Conservation (phyloP, 108 stramenopile genomes). For the Craspedostauros australis region DNA sequence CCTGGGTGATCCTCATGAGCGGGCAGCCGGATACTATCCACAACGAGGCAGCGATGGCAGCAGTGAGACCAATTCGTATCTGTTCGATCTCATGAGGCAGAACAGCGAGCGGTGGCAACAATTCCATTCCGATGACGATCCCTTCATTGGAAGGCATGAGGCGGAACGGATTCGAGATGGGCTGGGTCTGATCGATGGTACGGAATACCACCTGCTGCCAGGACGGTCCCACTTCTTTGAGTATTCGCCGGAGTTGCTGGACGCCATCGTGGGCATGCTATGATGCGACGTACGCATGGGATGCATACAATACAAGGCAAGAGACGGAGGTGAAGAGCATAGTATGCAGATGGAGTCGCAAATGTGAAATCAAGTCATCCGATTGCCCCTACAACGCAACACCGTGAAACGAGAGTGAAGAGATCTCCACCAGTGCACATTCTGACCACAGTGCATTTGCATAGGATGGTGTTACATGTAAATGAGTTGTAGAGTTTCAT, state of each 20-base stretch:
- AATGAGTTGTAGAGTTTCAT: no score
- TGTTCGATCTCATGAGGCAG: conserved; percentile 46
- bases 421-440: no score
- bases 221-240: conserved; percentile 68
- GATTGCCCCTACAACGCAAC: no score
- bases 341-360: no score
- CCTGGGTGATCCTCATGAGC: conserved; percentile 62
- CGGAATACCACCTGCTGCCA: conserved; percentile 45
- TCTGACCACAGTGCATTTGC: no score
- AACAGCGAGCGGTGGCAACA: conserved; percentile 56
- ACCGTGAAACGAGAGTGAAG: no score
- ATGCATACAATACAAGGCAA: no score
- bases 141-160: conserved; percentile 57
- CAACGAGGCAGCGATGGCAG: conserved; percentile 19
- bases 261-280: no score
- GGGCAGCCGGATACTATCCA: conserved; percentile 69
- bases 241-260: conserved; percentile 41
- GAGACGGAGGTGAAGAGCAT: no score
- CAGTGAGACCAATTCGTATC: conserved; percentile 38
- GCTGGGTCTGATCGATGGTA: conserved; percentile 35
- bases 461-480: no score
- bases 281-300: no score
- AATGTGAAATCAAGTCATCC: no score
- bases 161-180: conserved; percentile 53
- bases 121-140: conserved; percentile 72